Evolutionary conservation across 2,329 filamentous ascomycete species (phyloP).

Genomic region (Venturia aucupariae): DNA sequence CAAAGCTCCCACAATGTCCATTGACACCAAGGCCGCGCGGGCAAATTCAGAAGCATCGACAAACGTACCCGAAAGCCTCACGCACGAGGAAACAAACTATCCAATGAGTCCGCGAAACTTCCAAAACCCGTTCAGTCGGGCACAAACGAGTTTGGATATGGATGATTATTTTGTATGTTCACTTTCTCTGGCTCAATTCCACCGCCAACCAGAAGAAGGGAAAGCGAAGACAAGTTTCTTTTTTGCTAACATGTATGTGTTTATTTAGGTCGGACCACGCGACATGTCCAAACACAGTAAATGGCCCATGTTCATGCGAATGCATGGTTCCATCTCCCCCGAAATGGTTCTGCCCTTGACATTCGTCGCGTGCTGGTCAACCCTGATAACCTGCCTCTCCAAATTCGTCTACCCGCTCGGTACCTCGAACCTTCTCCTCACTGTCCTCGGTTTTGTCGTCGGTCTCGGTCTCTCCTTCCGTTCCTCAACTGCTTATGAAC

Average conservation of each 20-base stretch:
- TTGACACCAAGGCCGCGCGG: not conserved
- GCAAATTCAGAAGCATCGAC: not conserved
- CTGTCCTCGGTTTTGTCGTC: slow-evolving; percentile 74
- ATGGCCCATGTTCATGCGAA: slow-evolving; percentile 64
- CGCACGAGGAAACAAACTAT: not conserved
- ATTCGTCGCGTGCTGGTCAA: slow-evolving; percentile 58
- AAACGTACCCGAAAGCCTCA: not conserved
- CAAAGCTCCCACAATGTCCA: not conserved
- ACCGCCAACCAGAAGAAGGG: no score
- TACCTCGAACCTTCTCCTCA: slow-evolving; percentile 51
- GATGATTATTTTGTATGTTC: slow-evolving; percentile 14
- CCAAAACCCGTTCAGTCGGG: slow-evolving; percentile 13
- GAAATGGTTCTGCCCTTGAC: slow-evolving; percentile 63
- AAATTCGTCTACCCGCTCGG: slow-evolving; percentile 9
- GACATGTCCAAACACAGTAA: slow-evolving; percentile 66
- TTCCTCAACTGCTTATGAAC: slow-evolving; percentile 68
- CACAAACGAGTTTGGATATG: slow-evolving; percentile 12
- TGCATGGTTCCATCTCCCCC: slow-evolving; percentile 67
- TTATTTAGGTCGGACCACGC: slow-evolving; percentile 43
- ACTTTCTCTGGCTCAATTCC: not conserved
- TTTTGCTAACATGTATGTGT: not conserved
- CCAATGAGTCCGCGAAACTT: not conserved
- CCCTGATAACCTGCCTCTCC: slow-evolving; percentile 45
- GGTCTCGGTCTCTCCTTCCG: slow-evolving; percentile 68
- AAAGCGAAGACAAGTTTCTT: no score